These are phyloP conservation scores for Phytophthora hibernalis DNA, from an alignment of 352 stramenopile species.

Conservation along the genomic window DNA sequence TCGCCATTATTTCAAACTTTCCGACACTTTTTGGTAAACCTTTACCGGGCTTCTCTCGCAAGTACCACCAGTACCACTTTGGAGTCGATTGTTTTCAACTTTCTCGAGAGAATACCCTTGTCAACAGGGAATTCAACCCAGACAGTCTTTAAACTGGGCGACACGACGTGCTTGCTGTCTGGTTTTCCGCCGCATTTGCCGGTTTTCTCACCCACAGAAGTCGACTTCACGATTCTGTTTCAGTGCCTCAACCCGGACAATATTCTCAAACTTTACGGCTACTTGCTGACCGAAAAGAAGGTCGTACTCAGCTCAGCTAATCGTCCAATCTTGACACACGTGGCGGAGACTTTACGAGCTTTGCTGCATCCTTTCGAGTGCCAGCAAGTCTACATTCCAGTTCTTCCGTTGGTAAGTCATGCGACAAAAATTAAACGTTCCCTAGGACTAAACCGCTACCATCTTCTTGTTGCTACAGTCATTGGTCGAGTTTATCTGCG, in stretches of 20 bases:
- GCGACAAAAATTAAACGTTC: background rate
- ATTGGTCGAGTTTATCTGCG: constrained; percentile 73
- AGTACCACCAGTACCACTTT: constrained; percentile 31
- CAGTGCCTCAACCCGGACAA: constrained; percentile 72
- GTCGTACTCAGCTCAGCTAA: constrained; percentile 68
- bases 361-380: constrained; percentile 72
- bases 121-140: constrained; percentile 39
- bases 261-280: constrained; percentile 69
- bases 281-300: constrained; percentile 76
- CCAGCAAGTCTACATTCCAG: constrained; percentile 80
- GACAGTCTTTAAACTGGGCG: constrained; percentile 48
- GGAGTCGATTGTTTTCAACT: constrained; percentile 62
- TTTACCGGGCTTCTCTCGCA: constrained; percentile 59
- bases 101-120: constrained; percentile 58
- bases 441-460: background rate
- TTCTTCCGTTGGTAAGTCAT: constrained; percentile 63
- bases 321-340: constrained; percentile 63
- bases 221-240: constrained; percentile 78
- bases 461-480: constrained; percentile 38
- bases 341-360: constrained; percentile 67
- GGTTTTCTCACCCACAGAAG: constrained; percentile 55
- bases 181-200: constrained; percentile 32
- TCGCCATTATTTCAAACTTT: constrained; percentile 67
- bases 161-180: constrained; percentile 46
- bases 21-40: constrained; percentile 46